Evolutionary conservation across 306 rosid genomes (phyloP), one percentile per base, ranked within the genome.

Genomic region (Canavalia gladiata): DNA sequence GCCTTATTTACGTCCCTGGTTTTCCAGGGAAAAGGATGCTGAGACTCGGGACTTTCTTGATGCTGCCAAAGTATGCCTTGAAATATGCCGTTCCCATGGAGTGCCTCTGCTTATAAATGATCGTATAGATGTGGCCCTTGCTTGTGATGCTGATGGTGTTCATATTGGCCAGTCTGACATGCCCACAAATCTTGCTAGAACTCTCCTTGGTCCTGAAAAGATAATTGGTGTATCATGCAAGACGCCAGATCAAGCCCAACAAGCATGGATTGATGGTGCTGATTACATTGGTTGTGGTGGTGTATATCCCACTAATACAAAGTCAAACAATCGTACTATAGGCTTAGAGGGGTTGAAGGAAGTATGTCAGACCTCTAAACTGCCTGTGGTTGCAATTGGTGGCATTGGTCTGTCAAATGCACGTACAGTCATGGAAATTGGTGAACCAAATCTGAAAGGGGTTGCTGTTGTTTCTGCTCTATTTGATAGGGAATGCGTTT

Each of bases 81-180:
- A 93, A 81, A 88, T 95, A 77, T 95, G 99, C 51, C 92, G 46
- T 77, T 82, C 87, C 54, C 79, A 84, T 31, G 93, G 99, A 54
- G 92, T 95, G 41, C 96, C 91, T 57, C 80, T 93, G 7, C 88
- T 95, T 52, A 91, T 95, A 85, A 95, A 95, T 13, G 99, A 95
- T 80, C 92, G 99, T 8, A 76, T 91, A 11, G 96, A 95, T 76
- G 86, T 95, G 45, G 96, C 96, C 47, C 92, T 95, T 71, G 99
- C 98, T 58, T 89, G 96, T 67, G 92, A 89, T 75, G 99, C 99
- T 1, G 99, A 91, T 68, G 99, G 99, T 64, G 93, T 95, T 72
- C 99, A 95, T 79, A 82, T 95, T 75, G 98, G 99, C 57, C 98
- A 95, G 71, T 93, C 98, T 30, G 99, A 95, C 93, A 90, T 95